These are phyloP conservation scores for Sporothrix dimorphospora DNA, from an alignment of 2,329 filamentous ascomycete species.

Conservation along the genomic window DNA sequence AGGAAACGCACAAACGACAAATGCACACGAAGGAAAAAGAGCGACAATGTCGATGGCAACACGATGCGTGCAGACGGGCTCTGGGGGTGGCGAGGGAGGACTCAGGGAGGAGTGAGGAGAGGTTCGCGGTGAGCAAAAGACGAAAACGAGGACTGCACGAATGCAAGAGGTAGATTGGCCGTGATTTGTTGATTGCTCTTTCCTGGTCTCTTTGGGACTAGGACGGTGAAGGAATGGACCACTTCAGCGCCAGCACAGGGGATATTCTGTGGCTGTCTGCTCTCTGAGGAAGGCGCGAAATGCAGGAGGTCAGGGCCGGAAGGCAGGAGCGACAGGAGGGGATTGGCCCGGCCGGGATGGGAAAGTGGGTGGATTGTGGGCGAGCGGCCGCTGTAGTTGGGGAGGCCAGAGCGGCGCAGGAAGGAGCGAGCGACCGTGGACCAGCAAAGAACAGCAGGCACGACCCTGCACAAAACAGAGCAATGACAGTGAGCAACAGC, in stretches of 20 bases:
- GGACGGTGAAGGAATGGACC: conserved; percentile 15
- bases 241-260: conserved; percentile 10
- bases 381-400: conserved; percentile 19
- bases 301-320: background rate
- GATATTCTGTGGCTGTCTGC: conserved; percentile 10
- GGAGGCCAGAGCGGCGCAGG: background rate
- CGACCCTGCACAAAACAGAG: background rate
- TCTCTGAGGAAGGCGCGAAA: background rate
- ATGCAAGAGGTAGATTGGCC: conserved; percentile 17
- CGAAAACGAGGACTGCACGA: conserved; percentile 12
- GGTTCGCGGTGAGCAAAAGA: conserved; percentile 5
- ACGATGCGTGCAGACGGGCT: background rate
- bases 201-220: conserved; percentile 21
- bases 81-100: background rate
- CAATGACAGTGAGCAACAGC: background rate
- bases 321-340: background rate
- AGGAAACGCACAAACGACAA: background rate
- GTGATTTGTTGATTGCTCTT: conserved; percentile 31
- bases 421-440: background rate
- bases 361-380: conserved; percentile 10
- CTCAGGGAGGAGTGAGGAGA: background rate
- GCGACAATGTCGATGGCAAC: conserved; percentile 10
- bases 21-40: conserved; percentile 17
- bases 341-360: background rate
- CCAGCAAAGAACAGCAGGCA: background rate